phyloP scores from a whole-genome alignment of 129 eudicot species.

The Heracleum sosnowskyi region DNA sequence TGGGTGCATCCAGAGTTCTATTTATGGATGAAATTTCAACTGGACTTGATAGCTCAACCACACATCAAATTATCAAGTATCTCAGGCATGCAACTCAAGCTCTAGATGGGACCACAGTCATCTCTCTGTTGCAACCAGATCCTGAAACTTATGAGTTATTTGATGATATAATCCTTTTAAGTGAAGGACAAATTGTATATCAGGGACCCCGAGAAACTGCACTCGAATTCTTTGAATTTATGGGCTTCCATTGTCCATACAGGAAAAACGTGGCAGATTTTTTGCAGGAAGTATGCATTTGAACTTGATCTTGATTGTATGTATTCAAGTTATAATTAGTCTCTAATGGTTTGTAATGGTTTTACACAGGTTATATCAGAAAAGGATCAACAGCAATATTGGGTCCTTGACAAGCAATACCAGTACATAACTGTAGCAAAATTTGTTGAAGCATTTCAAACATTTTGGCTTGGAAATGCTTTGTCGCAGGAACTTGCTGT shows the following conservation, averaged over 20 bases:
- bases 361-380: constrained; percentile 56
- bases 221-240: constrained; percentile 51
- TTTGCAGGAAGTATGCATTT: constrained; percentile 65
- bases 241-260: constrained; percentile 90
- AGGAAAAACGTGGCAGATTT: constrained; percentile 93
- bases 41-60: constrained; percentile 92
- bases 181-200: constrained; percentile 85
- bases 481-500: constrained; percentile 48
- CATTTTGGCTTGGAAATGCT: constrained; percentile 48
- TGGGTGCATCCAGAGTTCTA: constrained; percentile 70
- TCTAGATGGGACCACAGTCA: constrained; percentile 64
- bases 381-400: constrained; percentile 86
- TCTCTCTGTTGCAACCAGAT: constrained; percentile 83
- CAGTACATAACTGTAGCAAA: constrained; percentile 49
- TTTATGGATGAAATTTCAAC: constrained; percentile 94
- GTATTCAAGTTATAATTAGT: neutral
- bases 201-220: constrained; percentile 81
- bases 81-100: constrained; percentile 63
- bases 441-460: constrained; percentile 67
- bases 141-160: constrained; percentile 80
- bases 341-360: constrained; percentile 9
- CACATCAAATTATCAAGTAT: constrained; percentile 71
- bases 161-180: constrained; percentile 68
- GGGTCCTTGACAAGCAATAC: constrained; percentile 50
- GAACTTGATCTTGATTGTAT: neutral